Evolutionary conservation across 2,329 filamentous ascomycete genomes (phyloP).

Genomic region (Sclerotinia nivalis): DNA sequence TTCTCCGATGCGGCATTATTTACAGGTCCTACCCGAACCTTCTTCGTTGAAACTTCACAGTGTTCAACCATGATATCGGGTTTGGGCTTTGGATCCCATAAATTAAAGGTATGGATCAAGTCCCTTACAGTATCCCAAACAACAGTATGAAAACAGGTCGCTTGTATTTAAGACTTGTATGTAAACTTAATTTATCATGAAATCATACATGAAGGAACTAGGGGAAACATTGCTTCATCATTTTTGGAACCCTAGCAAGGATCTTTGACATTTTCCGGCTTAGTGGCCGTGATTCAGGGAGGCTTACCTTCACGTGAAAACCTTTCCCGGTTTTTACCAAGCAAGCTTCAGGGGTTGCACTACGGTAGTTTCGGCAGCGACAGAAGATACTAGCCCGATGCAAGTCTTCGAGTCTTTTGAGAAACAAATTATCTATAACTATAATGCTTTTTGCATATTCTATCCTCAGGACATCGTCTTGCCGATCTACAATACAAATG

Average conservation of each 20-base stretch:
- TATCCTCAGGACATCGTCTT: background rate
- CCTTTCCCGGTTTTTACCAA: background rate
- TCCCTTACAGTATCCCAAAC: background rate
- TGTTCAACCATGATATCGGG: slow-evolving; percentile 21
- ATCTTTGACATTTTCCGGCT: background rate
- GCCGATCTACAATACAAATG: background rate
- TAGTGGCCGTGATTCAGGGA: background rate
- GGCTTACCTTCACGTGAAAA: background rate
- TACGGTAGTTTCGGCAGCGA: background rate
- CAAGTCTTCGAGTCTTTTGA: background rate
- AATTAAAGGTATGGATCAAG: background rate
- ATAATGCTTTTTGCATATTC: background rate
- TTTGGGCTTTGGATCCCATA: background rate
- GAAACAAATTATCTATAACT: background rate
- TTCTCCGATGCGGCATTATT: slow-evolving; percentile 20
- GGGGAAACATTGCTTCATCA: background rate
- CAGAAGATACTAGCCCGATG: background rate
- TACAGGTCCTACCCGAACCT: background rate
- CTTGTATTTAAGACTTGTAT: background rate
- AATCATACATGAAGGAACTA: background rate
- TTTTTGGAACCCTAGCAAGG: slow-evolving; percentile 11
- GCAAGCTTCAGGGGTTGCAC: background rate
- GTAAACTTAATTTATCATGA: background rate
- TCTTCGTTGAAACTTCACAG: background rate
- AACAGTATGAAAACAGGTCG: background rate